phyloP scores from a whole-genome alignment of 352 stramenopile species.

The Sclerospora graminicola region DNA sequence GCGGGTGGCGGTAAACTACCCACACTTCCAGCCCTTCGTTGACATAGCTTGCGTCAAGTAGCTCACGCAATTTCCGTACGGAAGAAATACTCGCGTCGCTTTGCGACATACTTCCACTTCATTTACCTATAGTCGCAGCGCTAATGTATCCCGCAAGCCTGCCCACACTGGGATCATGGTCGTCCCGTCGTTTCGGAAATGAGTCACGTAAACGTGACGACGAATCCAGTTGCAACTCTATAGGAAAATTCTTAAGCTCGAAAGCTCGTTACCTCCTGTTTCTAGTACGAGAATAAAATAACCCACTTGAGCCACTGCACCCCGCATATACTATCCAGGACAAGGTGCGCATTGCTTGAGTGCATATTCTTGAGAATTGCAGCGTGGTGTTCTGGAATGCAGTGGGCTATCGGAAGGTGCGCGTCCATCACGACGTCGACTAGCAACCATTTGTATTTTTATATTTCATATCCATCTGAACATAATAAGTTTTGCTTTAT shows the following conservation, averaged over 20 bases:
- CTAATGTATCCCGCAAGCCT: conserved; percentile 22
- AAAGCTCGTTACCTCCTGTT: conserved; percentile 50
- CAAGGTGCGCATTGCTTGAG: conserved; percentile 52
- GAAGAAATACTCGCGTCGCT: conserved; percentile 60
- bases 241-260: conserved; percentile 35
- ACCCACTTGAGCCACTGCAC: conserved; percentile 63
- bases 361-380: conserved; percentile 40
- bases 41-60: conserved; percentile 34
- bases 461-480: no score
- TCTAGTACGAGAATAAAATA: conserved; percentile 76
- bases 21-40: conserved; percentile 44
- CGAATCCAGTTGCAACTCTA: conserved; percentile 40
- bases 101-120: conserved; percentile 70
- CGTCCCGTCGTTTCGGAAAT: conserved; percentile 21
- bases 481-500: no score
- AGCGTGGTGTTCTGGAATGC: conserved; percentile 13
- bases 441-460: no score
- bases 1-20: conserved; percentile 42
- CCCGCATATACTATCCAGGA: conserved; percentile 80
- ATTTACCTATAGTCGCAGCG: conserved; percentile 37
- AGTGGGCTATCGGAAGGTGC: conserved; percentile 9
- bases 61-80: conserved; percentile 38
- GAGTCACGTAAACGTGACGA: conserved; percentile 58
- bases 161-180: conserved; percentile 11
- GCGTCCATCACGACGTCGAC: conserved; percentile 47